Evolutionary conservation across 2,329 filamentous ascomycete genomes (phyloP), one percentile per base, ranked within the genome.

Genomic region (Sporothrix euskadiensis): DNA sequence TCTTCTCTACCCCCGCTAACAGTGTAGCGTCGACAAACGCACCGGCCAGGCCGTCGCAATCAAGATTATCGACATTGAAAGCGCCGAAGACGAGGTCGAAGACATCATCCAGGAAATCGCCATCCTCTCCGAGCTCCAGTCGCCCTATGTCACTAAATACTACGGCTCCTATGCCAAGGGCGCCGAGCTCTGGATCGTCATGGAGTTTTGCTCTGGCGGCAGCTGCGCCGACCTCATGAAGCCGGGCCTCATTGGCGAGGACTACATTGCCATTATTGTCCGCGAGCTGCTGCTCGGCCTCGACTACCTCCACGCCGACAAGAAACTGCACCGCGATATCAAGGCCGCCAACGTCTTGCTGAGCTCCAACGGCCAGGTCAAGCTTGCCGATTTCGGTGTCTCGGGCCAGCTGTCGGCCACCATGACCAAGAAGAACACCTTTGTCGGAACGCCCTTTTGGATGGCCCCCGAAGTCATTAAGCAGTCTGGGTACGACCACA

Each of bases 341-440:
- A 99, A 99, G 84, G 95, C 96, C 79, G 96, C 96, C 77, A 99
- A 99, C 79, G 91, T 99, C 41, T 86, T 99, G 47, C 88, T 99
- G 6, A 91, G 92, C 75, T 90, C 94, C 69, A 97, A 92, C 80
- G 96, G 96, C 2, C 96, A 98, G 83, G 95, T 99, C 78, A 99
- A 99, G 82, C 86, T 98, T 73, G 95, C 95, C 16, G 95, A 99
- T 81, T 99, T 99, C 83, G 95, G 95, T 74, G 96, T 99, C 7
- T 98, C 95, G 0, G 95, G 95, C 39, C 96, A 98, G 83, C 87
- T 98, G 30, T 97, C 95, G 10, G 95, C 95, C 7, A 99, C 95
- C 69, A 98, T 98, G 94, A 98, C 95, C 75, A 98, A 98, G 87
- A 98, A 98, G 85, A 98, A 98, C 81, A 98, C 95, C 0, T 99